phyloP scores from a whole-genome alignment of 495 filamentous ascomycete species.

The Mycothermus thermophilus region DNA sequence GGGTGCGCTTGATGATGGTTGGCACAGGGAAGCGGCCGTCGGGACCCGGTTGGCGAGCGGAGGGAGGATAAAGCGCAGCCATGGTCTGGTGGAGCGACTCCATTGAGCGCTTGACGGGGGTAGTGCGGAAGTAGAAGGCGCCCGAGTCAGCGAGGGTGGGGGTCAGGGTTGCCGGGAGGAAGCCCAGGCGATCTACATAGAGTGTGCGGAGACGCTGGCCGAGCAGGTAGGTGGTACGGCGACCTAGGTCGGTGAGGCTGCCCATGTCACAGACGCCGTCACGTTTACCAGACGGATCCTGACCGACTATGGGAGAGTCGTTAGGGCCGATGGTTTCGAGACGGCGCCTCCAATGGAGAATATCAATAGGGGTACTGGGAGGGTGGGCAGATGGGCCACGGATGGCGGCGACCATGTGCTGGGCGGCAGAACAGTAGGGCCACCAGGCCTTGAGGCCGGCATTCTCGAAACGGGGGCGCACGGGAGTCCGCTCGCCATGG shows the following conservation, averaged over 20 bases:
- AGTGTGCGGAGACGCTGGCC: conserved; percentile 66
- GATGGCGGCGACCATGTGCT: conserved; percentile 56
- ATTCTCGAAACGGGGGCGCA: conserved; percentile 77
- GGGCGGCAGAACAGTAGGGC: conserved; percentile 79
- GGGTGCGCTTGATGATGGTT: conserved; percentile 58
- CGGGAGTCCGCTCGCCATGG: conserved; percentile 82
- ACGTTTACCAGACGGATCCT: conserved; percentile 52
- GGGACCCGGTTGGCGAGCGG: conserved; percentile 35
- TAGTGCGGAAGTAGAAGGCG: conserved; percentile 80
- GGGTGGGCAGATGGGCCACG: conserved; percentile 27
- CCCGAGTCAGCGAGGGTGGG: conserved; percentile 45
- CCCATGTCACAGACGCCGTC: conserved; percentile 74
- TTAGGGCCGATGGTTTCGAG: conserved; percentile 65
- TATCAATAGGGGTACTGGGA: conserved; percentile 35
- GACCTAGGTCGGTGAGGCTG: conserved; percentile 75
- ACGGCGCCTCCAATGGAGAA: conserved; percentile 62
- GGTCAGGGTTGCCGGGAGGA: conserved; percentile 57
- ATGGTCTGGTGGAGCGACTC: conserved; percentile 86
- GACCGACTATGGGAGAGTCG: conserved; percentile 54
- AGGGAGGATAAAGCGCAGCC: conserved; percentile 71
- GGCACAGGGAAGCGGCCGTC: conserved; percentile 46
- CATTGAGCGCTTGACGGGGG: conserved; percentile 69
- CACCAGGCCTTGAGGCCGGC: conserved; percentile 73
- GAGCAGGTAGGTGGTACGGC: conserved; percentile 69
- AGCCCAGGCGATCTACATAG: conserved; percentile 78